Percentiles rank a stretch among this genome's conserved stretches.
Evolutionary conservation across 768 basidiomycete species (phyloP).

Genomic region (Boletus speciosus): DNA sequence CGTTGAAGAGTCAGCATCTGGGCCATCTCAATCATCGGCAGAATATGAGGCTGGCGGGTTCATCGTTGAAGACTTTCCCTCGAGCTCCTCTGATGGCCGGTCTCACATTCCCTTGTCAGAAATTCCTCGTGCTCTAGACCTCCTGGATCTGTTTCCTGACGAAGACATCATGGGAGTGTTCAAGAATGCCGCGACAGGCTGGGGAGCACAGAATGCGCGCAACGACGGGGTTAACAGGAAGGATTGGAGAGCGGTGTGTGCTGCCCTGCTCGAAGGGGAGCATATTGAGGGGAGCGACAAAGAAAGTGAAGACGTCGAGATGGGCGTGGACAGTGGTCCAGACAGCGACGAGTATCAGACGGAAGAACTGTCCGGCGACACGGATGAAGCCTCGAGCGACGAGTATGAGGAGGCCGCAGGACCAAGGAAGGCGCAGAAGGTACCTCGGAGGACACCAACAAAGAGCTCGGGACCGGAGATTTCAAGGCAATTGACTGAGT

Average conservation of each 20-base stretch:
- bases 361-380: constrained; percentile 23
- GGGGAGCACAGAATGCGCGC: constrained; percentile 40
- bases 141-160: constrained; percentile 64
- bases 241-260: constrained; percentile 81
- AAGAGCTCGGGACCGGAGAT: not conserved
- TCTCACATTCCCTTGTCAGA: constrained; percentile 49
- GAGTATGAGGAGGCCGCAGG: constrained; percentile 26
- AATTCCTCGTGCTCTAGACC: constrained; percentile 59
- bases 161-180: constrained; percentile 74
- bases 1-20: constrained; percentile 21
- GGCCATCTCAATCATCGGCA: not conserved
- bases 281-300: constrained; percentile 24
- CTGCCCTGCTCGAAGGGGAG: constrained; percentile 58
- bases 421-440: constrained; percentile 9
- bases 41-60: constrained; percentile 31
- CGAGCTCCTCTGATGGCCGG: constrained; percentile 3
- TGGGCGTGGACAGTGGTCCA: constrained; percentile 24
- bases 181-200: constrained; percentile 71
- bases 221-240: constrained; percentile 50
- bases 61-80: constrained; percentile 23
- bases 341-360: constrained; percentile 29
- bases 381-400: constrained; percentile 28
- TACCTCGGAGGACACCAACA: not conserved
- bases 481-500: constrained; percentile 39
- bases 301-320: constrained; percentile 20